Evolutionary conservation across 2,329 filamentous ascomycete genomes (phyloP).

Genomic region (Emergomyces pasteurianus): DNA sequence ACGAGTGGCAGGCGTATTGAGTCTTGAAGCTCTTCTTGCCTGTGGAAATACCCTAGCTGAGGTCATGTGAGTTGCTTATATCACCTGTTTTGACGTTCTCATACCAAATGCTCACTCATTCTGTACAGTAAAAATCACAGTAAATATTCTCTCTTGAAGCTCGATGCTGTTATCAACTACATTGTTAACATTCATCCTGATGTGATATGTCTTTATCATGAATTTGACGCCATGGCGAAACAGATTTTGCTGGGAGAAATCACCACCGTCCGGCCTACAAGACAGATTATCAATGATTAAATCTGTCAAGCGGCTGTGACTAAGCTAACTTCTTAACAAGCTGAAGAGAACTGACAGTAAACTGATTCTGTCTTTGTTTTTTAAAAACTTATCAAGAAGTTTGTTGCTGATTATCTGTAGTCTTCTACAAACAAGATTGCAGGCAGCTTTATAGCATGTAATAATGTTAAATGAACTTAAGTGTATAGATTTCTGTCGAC

Average conservation of each 20-base stretch:
- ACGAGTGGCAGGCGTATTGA: neutral
- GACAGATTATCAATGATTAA: neutral
- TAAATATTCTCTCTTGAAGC: slow-evolving; percentile 4
- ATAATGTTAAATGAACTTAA: neutral
- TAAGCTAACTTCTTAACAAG: slow-evolving; percentile 1
- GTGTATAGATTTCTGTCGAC: neutral
- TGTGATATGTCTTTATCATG: too few species aligned
- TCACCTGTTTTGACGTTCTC: too few species aligned
- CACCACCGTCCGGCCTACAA: neutral
- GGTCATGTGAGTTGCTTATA: too few species aligned
- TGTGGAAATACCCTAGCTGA: neutral
- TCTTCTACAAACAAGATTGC: slow-evolving; percentile 1
- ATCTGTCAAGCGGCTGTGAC: neutral
- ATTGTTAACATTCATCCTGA: too few species aligned
- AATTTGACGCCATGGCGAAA: too few species aligned
- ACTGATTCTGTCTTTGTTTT: too few species aligned
- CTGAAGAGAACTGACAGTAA: slow-evolving; percentile 2
- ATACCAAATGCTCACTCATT: neutral
- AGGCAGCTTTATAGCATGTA: neutral
- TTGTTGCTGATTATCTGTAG: neutral
- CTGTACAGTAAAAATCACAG: slow-evolving; percentile 3
- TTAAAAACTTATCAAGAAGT: slow-evolving; percentile 1
- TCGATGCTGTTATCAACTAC: slow-evolving; percentile 4
- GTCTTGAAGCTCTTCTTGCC: neutral
- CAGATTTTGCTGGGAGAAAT: too few species aligned